These are phyloP conservation scores for Phyllostachys edulis DNA, from an alignment of 176 grass and related monocot genomes.

Conservation along the genomic window DNA sequence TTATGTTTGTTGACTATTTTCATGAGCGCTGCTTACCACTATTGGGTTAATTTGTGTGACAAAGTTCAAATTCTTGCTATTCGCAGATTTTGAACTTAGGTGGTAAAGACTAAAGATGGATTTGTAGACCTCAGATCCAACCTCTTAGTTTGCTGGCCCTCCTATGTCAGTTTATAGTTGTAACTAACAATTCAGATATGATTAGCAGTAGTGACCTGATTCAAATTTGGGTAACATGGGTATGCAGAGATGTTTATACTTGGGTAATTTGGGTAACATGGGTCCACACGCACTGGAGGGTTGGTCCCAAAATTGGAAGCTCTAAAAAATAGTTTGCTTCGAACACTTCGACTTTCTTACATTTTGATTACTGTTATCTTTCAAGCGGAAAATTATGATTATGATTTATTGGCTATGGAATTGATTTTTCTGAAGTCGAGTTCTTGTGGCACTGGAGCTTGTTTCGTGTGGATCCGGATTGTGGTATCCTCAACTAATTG, in stretches of 20 bases:
- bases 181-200: background rate
- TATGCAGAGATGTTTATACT: too few species aligned
- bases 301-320: background rate
- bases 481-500: background rate
- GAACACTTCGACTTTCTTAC: background rate
- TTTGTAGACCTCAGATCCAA: background rate
- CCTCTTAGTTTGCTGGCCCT: background rate
- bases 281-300: background rate
- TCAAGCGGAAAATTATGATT: background rate
- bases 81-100: background rate
- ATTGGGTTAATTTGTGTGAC: background rate
- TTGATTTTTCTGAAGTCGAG: background rate
- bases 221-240: background rate
- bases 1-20: background rate
- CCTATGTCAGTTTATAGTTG: background rate
- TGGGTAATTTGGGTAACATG: too few species aligned
- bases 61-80: background rate
- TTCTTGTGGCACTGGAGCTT: background rate
- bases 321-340: background rate
- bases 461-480: background rate
- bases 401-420: background rate
- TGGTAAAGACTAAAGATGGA: background rate
- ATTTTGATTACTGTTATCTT: background rate
- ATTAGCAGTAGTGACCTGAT: background rate
- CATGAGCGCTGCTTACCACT: background rate